Evolutionary conservation across 2,329 filamentous ascomycete species (phyloP), one percentile per base, ranked within the genome.

Genomic region (Cytospora piceae): DNA sequence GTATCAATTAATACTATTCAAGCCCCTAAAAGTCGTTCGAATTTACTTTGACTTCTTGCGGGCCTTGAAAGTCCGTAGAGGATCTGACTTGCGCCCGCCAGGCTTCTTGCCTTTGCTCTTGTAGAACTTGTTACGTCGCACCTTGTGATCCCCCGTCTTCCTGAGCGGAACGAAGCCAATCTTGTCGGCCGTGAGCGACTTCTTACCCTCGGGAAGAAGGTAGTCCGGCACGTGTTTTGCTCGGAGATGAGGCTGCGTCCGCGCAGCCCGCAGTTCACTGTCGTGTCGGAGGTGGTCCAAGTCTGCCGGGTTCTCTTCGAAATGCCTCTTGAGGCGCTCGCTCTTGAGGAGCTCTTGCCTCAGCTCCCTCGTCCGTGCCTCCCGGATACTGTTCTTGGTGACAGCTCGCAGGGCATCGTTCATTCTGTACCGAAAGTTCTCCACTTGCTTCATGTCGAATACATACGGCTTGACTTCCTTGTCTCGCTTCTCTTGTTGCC

Each of bases 301-400:
- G 74, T 98, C 94, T 37, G 90, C 88, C 0, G 95, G 95, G 76
- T 99, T 97, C 77, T 99, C 95, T 75, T 98, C 95, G 73, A 98
- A 99, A 81, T 98, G 93, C 60, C 93, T 86, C 78, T 95, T 94
- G 63, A 99, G 81, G 78, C 97, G 97, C 74, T 98, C 94, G 70
- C 90, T 94, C 80, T 96, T 96, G 72, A 97, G 83, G 15, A 99
- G 83, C 77, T 98, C 95, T 75, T 94, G 89, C 62, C 92, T 87
- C 64, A 99, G 84, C 78, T 99, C 94, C 67, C 92, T 87, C 12
- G 92, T 91, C 58, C 95, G 87, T 3, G 95, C 94, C 80, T 97
- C 94, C 69, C 94, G 90, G 54, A 99, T 87, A 0, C 94, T 91
- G 31, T 96, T 90, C 66, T 91, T 88, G 12, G 95, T 99, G 2